Evolutionary conservation across 768 basidiomycete genomes (phyloP).

Genomic region (Trametes sanguinea): DNA sequence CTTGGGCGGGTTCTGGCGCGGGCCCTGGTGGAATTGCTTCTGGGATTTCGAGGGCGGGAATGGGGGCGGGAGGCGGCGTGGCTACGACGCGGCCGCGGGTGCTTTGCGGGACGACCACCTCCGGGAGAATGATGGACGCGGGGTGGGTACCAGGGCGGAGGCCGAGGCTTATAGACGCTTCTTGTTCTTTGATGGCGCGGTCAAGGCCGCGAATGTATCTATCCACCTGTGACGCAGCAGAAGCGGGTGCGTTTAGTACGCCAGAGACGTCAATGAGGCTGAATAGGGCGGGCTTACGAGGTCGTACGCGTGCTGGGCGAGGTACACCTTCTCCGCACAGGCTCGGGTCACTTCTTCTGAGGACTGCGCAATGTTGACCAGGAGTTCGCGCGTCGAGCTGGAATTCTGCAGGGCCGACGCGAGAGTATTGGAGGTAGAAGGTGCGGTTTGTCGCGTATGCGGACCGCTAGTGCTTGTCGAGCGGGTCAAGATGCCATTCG

Average conservation of each 20-base stretch:
- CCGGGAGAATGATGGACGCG: constrained; percentile 60
- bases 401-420: constrained; percentile 14
- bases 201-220: constrained; percentile 79
- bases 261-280: too few relatives aligned
- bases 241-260: too few relatives aligned
- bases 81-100: constrained; percentile 32
- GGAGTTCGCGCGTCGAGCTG: constrained; percentile 48
- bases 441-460: not conserved
- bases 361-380: constrained; percentile 59
- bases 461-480: not conserved
- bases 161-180: constrained; percentile 55
- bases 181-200: constrained; percentile 66
- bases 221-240: constrained; percentile 56
- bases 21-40: too few relatives aligned
- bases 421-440: not conserved
- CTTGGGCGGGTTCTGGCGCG: not conserved
- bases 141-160: constrained; percentile 54
- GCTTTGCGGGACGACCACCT: constrained; percentile 57
- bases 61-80: constrained; percentile 34
- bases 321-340: constrained; percentile 76
- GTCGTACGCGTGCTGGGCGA: constrained; percentile 70
- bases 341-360: constrained; percentile 62
- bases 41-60: not conserved
- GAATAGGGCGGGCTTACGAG: constrained; percentile 49
- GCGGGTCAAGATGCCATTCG: not conserved